Percentiles rank a stretch among this genome's conserved stretches.
Evolutionary conservation across 495 filamentous ascomycete genomes (phyloP).

Genomic region (Neurospora sp.): DNA sequence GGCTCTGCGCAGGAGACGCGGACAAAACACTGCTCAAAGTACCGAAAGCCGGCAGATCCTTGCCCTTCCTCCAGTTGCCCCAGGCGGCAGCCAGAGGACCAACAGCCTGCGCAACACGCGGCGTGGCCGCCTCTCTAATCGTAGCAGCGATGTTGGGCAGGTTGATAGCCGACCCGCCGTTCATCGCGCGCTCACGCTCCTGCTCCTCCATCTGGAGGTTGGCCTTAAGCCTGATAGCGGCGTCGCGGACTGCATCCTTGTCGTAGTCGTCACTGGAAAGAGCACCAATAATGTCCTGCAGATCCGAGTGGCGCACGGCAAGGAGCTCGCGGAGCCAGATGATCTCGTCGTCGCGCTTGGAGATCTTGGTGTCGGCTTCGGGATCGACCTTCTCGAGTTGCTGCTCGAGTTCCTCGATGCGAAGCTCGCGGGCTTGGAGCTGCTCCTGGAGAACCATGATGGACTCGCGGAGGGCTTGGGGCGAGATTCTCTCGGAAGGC

Average conservation of each 20-base stretch:
- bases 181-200: constrained; percentile 64
- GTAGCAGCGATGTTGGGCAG: constrained; percentile 44
- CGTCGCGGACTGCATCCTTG: constrained; percentile 67
- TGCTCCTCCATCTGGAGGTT: constrained; percentile 97
- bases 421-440: constrained; percentile 81
- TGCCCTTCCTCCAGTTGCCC: constrained; percentile 66
- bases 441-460: constrained; percentile 95
- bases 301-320: constrained; percentile 77
- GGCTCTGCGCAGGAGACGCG: constrained; percentile 23
- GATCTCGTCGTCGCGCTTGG: constrained; percentile 87
- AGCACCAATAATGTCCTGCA: constrained; percentile 80
- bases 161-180: constrained; percentile 44
- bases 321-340: constrained; percentile 90
- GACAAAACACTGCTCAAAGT: constrained; percentile 27
- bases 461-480: constrained; percentile 88
- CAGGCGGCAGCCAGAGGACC: constrained; percentile 68
- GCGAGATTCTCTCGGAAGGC: constrained; percentile 76
- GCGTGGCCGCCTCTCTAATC: constrained; percentile 53
- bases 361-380: constrained; percentile 68
- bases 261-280: constrained; percentile 67
- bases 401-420: constrained; percentile 78
- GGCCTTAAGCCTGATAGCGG: constrained; percentile 83
- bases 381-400: constrained; percentile 55
- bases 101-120: constrained; percentile 70
- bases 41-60: constrained; percentile 45